Evolutionary conservation across 805 yeast species (phyloP), one percentile per base, ranked within the genome.

Genomic region (Hanseniaspora vineae): DNA sequence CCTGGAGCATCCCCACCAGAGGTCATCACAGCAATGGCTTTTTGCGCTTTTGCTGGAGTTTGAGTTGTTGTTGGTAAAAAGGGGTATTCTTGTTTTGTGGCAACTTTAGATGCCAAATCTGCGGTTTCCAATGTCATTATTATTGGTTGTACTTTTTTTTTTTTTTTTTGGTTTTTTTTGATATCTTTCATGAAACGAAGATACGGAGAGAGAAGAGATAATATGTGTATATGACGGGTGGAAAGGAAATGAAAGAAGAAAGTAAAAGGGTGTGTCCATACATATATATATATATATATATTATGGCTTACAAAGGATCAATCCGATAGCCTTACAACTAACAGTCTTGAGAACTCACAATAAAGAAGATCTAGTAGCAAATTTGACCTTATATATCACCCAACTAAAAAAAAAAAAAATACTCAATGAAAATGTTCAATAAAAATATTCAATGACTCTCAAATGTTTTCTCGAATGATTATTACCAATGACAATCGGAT

Each of bases 1-100:
- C 89, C 89, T 9, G 84, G 89, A 31, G 87, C 81, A 58, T 81
- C 89, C 55, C 89, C 89, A 50, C 89, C 89, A 1, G 86, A 80
- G 0, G 88, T 81, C 86, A 81, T 81, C 14, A 81, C 84, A 1
- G 81, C 89, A 50, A 81, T 78, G 62, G 80, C 70, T 64, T 73
- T 66, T 58, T 61, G 54, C n/a, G 19, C 19, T 37, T 37, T 37
- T 4, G 6, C 19, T n/a, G 40, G 17, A 15, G 19, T 42, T 18
- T 40, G 42, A 15, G 46, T 50, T 4, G 29, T 5, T 4, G 29
- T 8, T 42, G 58, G 57, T 46, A 55, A 50, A 35, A 57, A 55
- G 42, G 60, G 59, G 42, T 53, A 55, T 14, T 37, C 40, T 43
- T 44, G 52, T 12, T 54, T 42, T 9, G 60, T 54, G 20, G 49